These are phyloP conservation scores for Amaranthus cruentus DNA, from an alignment of 148 eudicot species.

Conservation along the genomic window DNA sequence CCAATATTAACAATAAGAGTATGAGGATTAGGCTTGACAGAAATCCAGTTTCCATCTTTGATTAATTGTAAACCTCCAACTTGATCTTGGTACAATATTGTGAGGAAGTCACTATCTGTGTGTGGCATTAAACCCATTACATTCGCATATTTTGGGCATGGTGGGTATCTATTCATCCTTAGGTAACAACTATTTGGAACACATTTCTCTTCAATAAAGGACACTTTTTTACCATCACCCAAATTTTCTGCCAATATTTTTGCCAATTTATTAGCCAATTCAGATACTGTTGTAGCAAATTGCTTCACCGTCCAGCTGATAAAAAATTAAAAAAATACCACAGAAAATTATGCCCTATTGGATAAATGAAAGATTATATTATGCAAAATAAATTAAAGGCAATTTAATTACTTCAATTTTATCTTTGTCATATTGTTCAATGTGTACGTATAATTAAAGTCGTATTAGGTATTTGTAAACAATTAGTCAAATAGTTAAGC, in stretches of 20 bases:
- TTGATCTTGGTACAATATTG: constrained; percentile 72
- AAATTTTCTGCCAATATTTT: constrained; percentile 55
- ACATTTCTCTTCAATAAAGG: constrained; percentile 52
- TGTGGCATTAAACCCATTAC: constrained; percentile 76
- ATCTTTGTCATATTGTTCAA: too few relatives aligned
- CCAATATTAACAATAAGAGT: constrained; percentile 85
- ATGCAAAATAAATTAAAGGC: too few relatives aligned
- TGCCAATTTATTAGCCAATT: constrained; percentile 58
- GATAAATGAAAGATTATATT: too few relatives aligned
- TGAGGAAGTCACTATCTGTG: constrained; percentile 88
- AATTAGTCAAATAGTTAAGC: too few relatives aligned
- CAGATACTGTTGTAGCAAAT: constrained; percentile 46
- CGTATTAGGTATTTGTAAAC: too few relatives aligned
- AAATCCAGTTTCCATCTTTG: constrained; percentile 70
- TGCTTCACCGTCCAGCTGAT: constrained; percentile 60
- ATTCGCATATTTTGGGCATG: constrained; percentile 53
- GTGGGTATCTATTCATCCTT: constrained; percentile 81
- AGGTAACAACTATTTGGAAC: constrained; percentile 58
- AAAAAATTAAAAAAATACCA: background rate
- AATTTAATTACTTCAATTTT: too few relatives aligned
- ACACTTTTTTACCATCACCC: constrained; percentile 33
- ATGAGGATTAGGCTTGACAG: constrained; percentile 67
- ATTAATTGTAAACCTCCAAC: constrained; percentile 81
- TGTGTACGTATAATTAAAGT: too few relatives aligned
- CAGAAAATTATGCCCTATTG: too few relatives aligned